Base-by-base conservation (phyloP, 495 filamentous ascomycete species). In the Immersiella caudata region DNA sequence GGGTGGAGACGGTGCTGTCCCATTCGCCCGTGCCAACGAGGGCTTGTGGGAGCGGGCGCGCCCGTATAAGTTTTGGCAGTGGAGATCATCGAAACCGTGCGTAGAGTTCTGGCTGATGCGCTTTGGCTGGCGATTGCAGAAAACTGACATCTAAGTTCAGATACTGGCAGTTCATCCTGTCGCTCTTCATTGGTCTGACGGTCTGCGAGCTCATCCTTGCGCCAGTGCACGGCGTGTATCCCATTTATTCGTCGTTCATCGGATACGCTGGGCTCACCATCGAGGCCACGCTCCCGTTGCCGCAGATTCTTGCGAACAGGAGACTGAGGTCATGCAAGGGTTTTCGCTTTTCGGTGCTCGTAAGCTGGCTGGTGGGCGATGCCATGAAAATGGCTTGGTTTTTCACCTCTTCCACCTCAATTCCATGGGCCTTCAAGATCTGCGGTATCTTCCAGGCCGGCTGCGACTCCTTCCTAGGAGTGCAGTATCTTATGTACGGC, bases 311-410 rank as follows among this genome's bases (percentile, higher is more conserved):
- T 26, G 81, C 89, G 22, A 99, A 98, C 77, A 84, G 90, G 68
- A 87, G 83, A 24, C 87, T 89, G 0, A 85, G 85, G 55, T 94
- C 92, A 4, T 97, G 93, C 80, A 91, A 91, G 74, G 95, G 95
- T 9, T 97, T 99, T 80, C 87, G 95, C 2, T 52, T 97, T 7
- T 93, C 89, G 12, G 93, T 99, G 6, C 79, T 97, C 25, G 89
- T 84, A 5, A 93, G 90, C 56, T 99, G 95, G 95, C 79, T 99
- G 67, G 76, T 92, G 14, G 95, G 95, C 69, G 95, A 99, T 79
- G 81, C 87, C 36, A 96, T 97, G 90, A 99, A 99, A 83, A 91
- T 97, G 87, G 89, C 89, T 55, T 99, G 91, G 82, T 97, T 98
- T 80, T 93, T 93, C 76, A 87, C 84, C 36, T 89, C 91, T 14